Base-by-base conservation (phyloP, 805 yeast genomes). In the Yamadazyma nakazawae region DNA sequence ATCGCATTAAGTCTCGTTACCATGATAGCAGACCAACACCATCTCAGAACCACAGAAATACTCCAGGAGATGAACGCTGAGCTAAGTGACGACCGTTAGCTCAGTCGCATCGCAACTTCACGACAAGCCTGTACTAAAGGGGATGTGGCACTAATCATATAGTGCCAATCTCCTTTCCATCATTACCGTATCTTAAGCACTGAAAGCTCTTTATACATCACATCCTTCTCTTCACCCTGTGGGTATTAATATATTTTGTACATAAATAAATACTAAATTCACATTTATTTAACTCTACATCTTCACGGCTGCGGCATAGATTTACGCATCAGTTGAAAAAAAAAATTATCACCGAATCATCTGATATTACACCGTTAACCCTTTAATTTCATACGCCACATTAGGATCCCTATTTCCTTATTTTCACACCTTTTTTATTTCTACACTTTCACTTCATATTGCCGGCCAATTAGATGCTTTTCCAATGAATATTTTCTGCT, bases 11-110 rank as follows among this genome's bases (percentile, higher is more conserved):
- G 76, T 6, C 58, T 85, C 50, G 75, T 81, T 10, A 75, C 78
- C 35, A 60, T 81, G 68, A 80, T 84, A 28, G 85, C 88, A 0
- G 81, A 79, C 43, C 84, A 81, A 49, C 69, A 80, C 48, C 65
- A 72, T 21, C 63, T 76, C 24, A 67, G 74, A 38, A 57, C 79
- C 5, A 61, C 65, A 11, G 80, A 75, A 32, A 73, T 82, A 6
- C 62, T 81, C 54, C 67, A 73, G 12, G 86, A 83, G 54, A 75
- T 81, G 51, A 43, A 49, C 16, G 72, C 21, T 16, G 54, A 51
- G 32, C 32, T 26, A 34, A 32, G 34, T 38, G 41, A 38, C 21
- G 41, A 38, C 12, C 17, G 25, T 25, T 38, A 38, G 41, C 34
- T 38, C 30, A 37, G 16, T 6, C 32, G 32, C 32, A 13, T 13